Evolutionary conservation across 768 basidiomycete genomes (phyloP), one percentile per base, ranked within the genome.

Genomic region (Hygrophorus pudorinus): DNA sequence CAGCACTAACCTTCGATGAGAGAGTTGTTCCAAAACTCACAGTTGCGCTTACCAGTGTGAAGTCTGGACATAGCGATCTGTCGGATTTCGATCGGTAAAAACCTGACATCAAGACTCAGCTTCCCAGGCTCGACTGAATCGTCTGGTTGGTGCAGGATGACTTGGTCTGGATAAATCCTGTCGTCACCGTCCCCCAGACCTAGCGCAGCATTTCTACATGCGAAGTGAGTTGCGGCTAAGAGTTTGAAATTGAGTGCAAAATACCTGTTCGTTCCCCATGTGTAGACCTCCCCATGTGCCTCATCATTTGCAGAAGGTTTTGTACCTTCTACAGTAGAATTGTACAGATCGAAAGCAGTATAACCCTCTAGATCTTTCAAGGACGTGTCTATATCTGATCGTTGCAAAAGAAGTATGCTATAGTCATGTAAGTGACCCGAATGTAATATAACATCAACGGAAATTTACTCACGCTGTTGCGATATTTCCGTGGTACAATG

Each of bases 281-380:
- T 43, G 14, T 36, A 83, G 8, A 98, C 61, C 37, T 93, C 88
- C 1, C 73, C 57, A 56, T 68, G 53, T 44, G 43, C 43, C 44
- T 63, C 59, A 27, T 57, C 51, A 21, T 56, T 51, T 2, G 56
- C 51, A 32, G 56, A 53, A 3, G 83, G 84, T 47, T 78, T 78
- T 3, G 85, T 86, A 21, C 75, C 84, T 56, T 76, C 70, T 49
- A 94, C 65, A 0, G 91, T 94, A 3, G 85, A 84, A 57, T 97
- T 97, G 64, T 90, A 96, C 28, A 98, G 63, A 56, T 98, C 93
- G 49, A 90, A 90, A 0, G 91, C 80, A 0, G 89, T 90, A 59
- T 93, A 85, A 0, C 87, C 94, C 52, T 97, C 94, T 21, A 68
- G 55, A 56, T 97, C 94, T 57, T 89, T 90, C 46, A 85, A 51